Base-by-base conservation (phyloP, 495 filamentous ascomycete genomes). In the Daldinia childiae region DNA sequence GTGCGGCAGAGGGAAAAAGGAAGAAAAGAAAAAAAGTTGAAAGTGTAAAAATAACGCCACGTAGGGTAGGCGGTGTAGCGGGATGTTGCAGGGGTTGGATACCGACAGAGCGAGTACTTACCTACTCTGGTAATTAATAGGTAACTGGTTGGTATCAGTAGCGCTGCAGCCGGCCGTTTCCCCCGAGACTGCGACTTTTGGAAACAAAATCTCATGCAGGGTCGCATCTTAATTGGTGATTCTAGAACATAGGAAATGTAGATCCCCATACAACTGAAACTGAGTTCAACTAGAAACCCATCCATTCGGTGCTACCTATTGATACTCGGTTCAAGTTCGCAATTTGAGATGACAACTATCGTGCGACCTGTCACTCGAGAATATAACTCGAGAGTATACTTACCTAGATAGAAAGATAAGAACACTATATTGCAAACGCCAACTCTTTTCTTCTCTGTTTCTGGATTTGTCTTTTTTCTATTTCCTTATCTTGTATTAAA, bases 21-120 rank as follows among this genome's bases (percentile, higher is more conserved):
- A 60, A 52, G 19, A 51, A 57, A 34, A 64, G n/a, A 71, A 56
- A 56, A 66, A 63, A 69, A 39, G 29, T 36, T 32, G 51, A 66
- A 39, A 17, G 43, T 17, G 12, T 39, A 50, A 59, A 59, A 61
- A 57, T 60, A 56, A 73, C 70, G 65, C 70, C 61, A 73, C 57
- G 36, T 39, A 65, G 26, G 70, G 70, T 27, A 68, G 61, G 65
- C 65, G 70, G 65, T 68, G 65, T 73, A 65, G 69, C 60, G 69
- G 64, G 30, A 32, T 7, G 45, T 39, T 60, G 50, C 64, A 68
- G 60, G 69, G 60, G 3, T 62, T 21, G 45, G 43, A 19, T 62
- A 58, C 59, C 38, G 45, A 55, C 61, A 60, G 26, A 56, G 36
- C 56, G 19, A 65, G 30, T 52, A 57, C 64, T 60, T 64, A 67